Percentiles rank a stretch among this genome's conserved stretches.
Evolutionary conservation across 768 basidiomycete species (phyloP).

Genomic region (Psilocybe tampanensis): DNA sequence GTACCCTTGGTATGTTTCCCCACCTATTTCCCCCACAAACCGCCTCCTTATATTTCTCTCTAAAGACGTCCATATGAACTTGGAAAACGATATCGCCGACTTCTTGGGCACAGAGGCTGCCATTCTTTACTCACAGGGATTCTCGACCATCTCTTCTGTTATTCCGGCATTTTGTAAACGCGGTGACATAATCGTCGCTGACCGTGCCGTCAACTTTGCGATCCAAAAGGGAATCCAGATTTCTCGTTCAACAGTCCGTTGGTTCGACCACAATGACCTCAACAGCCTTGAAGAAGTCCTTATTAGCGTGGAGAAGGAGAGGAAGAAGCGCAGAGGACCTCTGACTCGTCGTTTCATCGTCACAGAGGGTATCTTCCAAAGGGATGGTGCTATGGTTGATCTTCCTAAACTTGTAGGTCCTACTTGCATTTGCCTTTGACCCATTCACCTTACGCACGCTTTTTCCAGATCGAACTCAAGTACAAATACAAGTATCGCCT

Average conservation of each 20-base stretch:
- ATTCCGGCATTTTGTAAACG: constrained; percentile 98
- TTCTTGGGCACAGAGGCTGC: constrained; percentile 88
- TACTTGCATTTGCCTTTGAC: neutral
- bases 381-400: constrained; percentile 91
- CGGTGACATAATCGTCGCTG: constrained; percentile 97
- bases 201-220: constrained; percentile 93
- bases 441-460: neutral
- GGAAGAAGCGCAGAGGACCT: constrained; percentile 78
- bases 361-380: constrained; percentile 96
- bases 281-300: constrained; percentile 89
- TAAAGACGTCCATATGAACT: constrained; percentile 86
- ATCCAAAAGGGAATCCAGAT: constrained; percentile 97
- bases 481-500: constrained; percentile 94
- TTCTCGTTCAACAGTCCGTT: constrained; percentile 86
- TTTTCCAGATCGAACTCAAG: constrained; percentile 85
- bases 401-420: constrained; percentile 83
- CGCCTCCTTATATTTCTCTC: neutral
- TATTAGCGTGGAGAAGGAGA: constrained; percentile 82
- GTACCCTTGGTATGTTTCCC: constrained; percentile 80
- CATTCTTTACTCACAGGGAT: constrained; percentile 94
- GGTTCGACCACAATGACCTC: constrained; percentile 97
- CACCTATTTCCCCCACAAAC: neutral
- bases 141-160: constrained; percentile 89
- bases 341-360: constrained; percentile 93
- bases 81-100: constrained; percentile 88